A percentile compares a stretch with the other conserved stretches of the same genome.
phyloP scores from a whole-genome alignment of 2,329 filamentous ascomycete genomes.

The Rugonectria rugulosa region DNA sequence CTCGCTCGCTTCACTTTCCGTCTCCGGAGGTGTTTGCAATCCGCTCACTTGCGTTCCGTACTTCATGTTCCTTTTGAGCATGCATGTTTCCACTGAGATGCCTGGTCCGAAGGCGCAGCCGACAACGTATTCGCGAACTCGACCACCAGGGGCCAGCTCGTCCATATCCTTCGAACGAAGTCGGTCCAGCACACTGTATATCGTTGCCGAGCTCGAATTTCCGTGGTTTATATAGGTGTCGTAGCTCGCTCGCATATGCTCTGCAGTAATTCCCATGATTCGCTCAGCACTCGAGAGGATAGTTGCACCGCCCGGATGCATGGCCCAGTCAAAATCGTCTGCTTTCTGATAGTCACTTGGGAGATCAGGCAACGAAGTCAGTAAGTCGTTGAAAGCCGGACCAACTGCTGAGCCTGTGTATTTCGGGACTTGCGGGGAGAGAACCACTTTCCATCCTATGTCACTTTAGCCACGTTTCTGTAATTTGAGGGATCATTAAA shows the following conservation, averaged over 20 bases:
- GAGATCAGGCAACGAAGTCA: conserved; percentile 55
- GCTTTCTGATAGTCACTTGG: conserved; percentile 55
- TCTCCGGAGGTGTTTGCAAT: conserved; percentile 62
- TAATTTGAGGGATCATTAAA: neutral
- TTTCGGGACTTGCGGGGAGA: conserved; percentile 67
- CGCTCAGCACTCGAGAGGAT: conserved; percentile 70
- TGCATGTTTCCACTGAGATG: conserved; percentile 72
- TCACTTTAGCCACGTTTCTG: conserved; percentile 23
- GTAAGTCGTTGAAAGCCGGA: conserved; percentile 62
- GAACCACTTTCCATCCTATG: conserved; percentile 70
- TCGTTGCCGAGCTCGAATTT: conserved; percentile 74
- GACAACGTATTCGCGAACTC: conserved; percentile 64
- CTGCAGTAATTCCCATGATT: conserved; percentile 62
- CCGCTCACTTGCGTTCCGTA: conserved; percentile 39
- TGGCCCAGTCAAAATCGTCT: conserved; percentile 74
- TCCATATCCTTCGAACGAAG: conserved; percentile 69
- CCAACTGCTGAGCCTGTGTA: conserved; percentile 60
- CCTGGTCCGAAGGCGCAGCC: conserved; percentile 76
- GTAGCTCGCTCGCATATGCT: conserved; percentile 75
- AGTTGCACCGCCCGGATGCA: conserved; percentile 74
- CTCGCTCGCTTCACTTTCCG: conserved; percentile 59
- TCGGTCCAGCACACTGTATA: conserved; percentile 71
- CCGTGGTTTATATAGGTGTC: conserved; percentile 73
- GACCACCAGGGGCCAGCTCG: conserved; percentile 57
- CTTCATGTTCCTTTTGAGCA: conserved; percentile 59